Percentiles rank a stretch among this genome's conserved stretches.
Evolutionary conservation across 768 basidiomycete genomes (phyloP).

Genomic region (Boletus vermiculosoides): DNA sequence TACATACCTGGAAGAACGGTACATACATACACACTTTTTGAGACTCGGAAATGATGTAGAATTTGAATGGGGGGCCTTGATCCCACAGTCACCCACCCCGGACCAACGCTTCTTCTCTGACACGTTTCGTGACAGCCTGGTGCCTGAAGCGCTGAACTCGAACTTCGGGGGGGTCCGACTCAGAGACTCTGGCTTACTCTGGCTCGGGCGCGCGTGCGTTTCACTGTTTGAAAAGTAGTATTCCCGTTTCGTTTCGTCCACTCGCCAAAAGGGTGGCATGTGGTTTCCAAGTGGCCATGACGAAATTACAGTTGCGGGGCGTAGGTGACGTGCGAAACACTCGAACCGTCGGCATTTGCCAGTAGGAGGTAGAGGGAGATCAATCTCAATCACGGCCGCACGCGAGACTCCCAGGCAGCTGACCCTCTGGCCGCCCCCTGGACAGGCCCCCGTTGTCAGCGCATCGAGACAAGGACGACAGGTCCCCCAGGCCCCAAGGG

Average conservation of each 20-base stretch:
- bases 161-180: no score
- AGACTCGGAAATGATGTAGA: no score
- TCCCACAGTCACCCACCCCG: no score
- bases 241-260: background rate
- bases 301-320: background rate
- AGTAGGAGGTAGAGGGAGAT: background rate
- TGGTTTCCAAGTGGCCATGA: background rate
- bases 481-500: no score
- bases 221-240: background rate
- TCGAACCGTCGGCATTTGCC: background rate
- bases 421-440: no score
- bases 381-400: background rate
- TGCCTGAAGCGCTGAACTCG: background rate
- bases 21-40: no score
- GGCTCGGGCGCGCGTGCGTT: background rate
- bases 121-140: background rate
- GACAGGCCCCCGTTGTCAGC: no score
- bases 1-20: no score
- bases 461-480: no score
- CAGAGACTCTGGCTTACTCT: background rate
- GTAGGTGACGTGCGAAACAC: background rate
- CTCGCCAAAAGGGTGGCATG: background rate
- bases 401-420: no score
- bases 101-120: background rate
- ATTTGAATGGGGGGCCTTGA: no score